These are phyloP conservation scores for Leptographium galeiforme DNA, from an alignment of 2,329 filamentous ascomycete species.

Conservation along the genomic window DNA sequence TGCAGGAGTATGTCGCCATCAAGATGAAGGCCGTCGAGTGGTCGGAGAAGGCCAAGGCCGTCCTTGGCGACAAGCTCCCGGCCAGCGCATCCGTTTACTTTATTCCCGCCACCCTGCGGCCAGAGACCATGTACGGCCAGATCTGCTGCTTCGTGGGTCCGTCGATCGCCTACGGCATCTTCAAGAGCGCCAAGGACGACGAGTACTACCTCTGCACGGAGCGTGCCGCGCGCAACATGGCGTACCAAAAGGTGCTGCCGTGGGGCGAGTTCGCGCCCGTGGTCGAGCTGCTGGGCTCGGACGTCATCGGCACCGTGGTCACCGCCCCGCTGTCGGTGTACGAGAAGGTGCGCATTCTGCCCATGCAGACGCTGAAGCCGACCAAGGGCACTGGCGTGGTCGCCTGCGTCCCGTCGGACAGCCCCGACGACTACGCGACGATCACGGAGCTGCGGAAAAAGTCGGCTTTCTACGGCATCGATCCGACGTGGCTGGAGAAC, in stretches of 20 bases:
- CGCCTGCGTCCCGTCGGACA: constrained; percentile 89
- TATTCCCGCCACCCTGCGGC: constrained; percentile 77
- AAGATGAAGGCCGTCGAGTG: constrained; percentile 88
- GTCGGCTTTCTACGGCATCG: constrained; percentile 86
- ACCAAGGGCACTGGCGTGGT: constrained; percentile 96
- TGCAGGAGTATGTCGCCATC: constrained; percentile 84
- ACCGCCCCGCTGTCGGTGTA: constrained; percentile 81
- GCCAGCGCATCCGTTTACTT: constrained; percentile 72
- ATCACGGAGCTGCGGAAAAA: constrained; percentile 84
- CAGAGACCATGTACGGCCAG: constrained; percentile 98
- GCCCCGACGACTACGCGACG: constrained; percentile 88
- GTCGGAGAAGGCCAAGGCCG: constrained; percentile 60
- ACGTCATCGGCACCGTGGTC: constrained; percentile 77
- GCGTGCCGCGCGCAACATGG: constrained; percentile 79
- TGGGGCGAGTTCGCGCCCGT: constrained; percentile 53
- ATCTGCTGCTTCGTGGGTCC: constrained; percentile 92
- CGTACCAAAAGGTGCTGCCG: constrained; percentile 78
- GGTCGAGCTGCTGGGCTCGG: constrained; percentile 61
- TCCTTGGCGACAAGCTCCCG: constrained; percentile 66
- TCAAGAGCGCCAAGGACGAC: constrained; percentile 42
- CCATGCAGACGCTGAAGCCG: constrained; percentile 87
- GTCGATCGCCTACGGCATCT: constrained; percentile 78
- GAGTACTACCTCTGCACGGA: constrained; percentile 57
- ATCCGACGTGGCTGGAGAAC: constrained; percentile 90
- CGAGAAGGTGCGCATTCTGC: constrained; percentile 72